Conservation (phyloP, 305 asterid genomes). For the Fraxinus nigra region DNA sequence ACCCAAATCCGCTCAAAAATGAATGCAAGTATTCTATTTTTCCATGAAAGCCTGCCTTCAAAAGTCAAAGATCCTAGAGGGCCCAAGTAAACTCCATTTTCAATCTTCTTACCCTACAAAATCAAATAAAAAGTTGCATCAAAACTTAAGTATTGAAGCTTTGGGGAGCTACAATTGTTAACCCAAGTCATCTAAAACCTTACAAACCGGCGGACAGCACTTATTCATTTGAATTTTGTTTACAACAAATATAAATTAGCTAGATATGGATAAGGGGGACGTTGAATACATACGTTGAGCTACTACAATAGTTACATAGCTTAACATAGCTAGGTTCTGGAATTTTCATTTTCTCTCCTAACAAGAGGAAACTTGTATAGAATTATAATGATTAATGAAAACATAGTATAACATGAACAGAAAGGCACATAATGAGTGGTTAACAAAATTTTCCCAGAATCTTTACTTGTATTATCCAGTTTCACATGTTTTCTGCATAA, state of each 20-base stretch:
- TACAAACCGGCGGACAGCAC: background rate
- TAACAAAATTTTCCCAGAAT: background rate
- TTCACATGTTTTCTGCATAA: background rate
- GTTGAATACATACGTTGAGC: background rate
- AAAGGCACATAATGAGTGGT: background rate
- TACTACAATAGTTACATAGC: background rate
- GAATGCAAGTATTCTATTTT: slow-evolving; percentile 71
- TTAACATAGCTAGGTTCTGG: background rate
- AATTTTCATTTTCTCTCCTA: background rate
- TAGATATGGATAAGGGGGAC: background rate
- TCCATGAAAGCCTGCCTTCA: slow-evolving; percentile 89
- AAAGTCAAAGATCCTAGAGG: slow-evolving; percentile 70
- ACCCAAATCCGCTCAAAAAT: slow-evolving; percentile 65
- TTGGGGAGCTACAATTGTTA: background rate
- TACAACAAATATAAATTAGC: background rate
- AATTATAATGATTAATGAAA: background rate
- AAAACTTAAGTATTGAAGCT: background rate
- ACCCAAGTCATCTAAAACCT: background rate
- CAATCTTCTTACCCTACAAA: slow-evolving; percentile 74
- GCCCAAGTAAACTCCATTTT: slow-evolving; percentile 89
- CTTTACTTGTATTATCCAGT: background rate
- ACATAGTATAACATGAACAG: background rate
- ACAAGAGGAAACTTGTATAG: background rate
- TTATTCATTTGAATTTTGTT: background rate
- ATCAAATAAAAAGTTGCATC: background rate